Evolutionary conservation across 441 rosid species (phyloP), one percentile per base, ranked within the genome.

Genomic region (Erodium moschatum): DNA sequence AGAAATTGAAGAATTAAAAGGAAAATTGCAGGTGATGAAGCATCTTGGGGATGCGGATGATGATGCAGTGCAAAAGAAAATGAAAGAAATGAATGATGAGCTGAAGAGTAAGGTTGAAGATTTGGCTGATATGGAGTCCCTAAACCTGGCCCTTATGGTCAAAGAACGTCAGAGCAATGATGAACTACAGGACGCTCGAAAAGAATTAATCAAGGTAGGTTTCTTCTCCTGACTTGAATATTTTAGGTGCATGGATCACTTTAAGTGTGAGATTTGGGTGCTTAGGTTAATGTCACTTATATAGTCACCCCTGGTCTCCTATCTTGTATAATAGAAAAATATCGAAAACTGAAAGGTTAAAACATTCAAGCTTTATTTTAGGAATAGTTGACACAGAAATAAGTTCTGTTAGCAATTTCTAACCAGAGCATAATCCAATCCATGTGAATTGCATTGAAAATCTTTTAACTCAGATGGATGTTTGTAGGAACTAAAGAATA

Each of bases 161-260:
- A 87, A 89, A 85, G 98, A 92, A 75, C 96, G 94, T 18, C 82
- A 81, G 76, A 89, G 89, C 88, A 90, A 92, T 71, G 84, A 87
- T 65, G 96, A 89, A 76, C 78, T 89, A n/a, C 89, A 84, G 78
- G 83, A 83, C 70, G 89, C 92, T 8, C 81, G 93, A 2, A 87
- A 85, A 80, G 84, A 67, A 69, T 76, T 90, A 72, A 85, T 87
- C 44, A 44, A 9, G 89, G 97, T 90, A 19, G 31, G 3, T 60
- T 72, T 12, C 15, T 20, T 19, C 50, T 66, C 46, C 54, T 58
- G n/a, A 58, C 18, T 20, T 58, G 24, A 58, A 20, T 20, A 20
- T 18, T 8, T 58, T 20, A 58, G 63, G 56, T 50, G 56, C 18
- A 50, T 50, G 56, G 19, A 13, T n/a, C 19, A 5, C 6, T 50